Percentiles rank a stretch among this genome's conserved stretches.
These are phyloP conservation scores for Trifolium dubium DNA, from an alignment of 306 rosid genomes.

Conservation along the genomic window DNA sequence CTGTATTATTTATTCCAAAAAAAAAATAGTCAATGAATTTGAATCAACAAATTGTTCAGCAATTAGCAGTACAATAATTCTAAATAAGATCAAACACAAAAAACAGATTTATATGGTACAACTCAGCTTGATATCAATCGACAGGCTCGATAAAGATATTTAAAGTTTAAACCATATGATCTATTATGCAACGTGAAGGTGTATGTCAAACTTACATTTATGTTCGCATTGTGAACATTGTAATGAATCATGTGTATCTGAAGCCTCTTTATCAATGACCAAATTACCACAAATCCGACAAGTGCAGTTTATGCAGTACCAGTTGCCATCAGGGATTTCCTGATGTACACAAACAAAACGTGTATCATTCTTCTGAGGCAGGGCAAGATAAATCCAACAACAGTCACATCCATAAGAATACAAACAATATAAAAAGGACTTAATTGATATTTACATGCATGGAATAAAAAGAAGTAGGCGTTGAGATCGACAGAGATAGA, in stretches of 20 bases:
- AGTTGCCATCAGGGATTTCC: slow-evolving; percentile 97
- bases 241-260: slow-evolving; percentile 59
- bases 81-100: slow-evolving; percentile 32
- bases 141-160: slow-evolving; percentile 27
- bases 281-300: slow-evolving; percentile 86
- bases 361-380: slow-evolving; percentile 35
- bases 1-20: background rate
- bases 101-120: background rate
- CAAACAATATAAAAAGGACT: slow-evolving; percentile 20
- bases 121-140: slow-evolving; percentile 14
- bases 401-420: slow-evolving; percentile 31
- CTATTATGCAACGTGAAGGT: slow-evolving; percentile 27
- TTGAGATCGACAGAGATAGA: slow-evolving; percentile 21
- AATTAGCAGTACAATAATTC: slow-evolving; percentile 9
- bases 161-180: slow-evolving; percentile 28
- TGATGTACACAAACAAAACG: slow-evolving; percentile 48
- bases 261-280: slow-evolving; percentile 65
- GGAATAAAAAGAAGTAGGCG: slow-evolving; percentile 24
- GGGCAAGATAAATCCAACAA: slow-evolving; percentile 38
- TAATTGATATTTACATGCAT: slow-evolving; percentile 26
- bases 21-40: background rate
- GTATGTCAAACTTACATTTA: slow-evolving; percentile 65
- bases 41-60: slow-evolving; percentile 27
- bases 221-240: slow-evolving; percentile 93
- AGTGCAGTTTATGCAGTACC: slow-evolving; percentile 91